These are phyloP conservation scores for Auricularia sp. DNA, from an alignment of 768 basidiomycete species.

Conservation along the genomic window DNA sequence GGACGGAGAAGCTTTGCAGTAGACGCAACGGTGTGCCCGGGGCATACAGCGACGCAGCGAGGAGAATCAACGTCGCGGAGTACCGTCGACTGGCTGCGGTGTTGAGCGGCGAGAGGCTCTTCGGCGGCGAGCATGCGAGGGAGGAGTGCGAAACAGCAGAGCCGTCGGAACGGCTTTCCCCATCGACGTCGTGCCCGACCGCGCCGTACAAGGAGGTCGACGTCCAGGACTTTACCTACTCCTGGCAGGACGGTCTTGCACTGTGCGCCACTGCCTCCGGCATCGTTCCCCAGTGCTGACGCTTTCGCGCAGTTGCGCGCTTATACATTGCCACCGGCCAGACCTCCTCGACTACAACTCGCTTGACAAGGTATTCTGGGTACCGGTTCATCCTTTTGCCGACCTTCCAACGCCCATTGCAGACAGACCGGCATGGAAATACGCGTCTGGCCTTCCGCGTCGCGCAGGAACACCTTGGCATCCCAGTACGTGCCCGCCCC, in stretches of 20 bases:
- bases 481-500: constrained; percentile 41
- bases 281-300: neutral
- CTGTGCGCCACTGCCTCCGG: constrained; percentile 45
- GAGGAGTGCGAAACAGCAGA: too few relatives aligned
- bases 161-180: too few relatives aligned
- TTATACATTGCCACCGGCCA: constrained; percentile 95
- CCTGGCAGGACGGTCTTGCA: constrained; percentile 93
- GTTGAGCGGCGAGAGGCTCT: too few relatives aligned
- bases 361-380: constrained; percentile 59
- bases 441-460: constrained; percentile 81
- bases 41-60: too few relatives aligned
- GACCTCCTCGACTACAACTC: constrained; percentile 86
- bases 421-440: constrained; percentile 74
- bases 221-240: constrained; percentile 85
- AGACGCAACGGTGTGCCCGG: too few relatives aligned
- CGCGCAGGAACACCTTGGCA: constrained; percentile 80
- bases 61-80: too few relatives aligned
- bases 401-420: constrained; percentile 9
- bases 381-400: neutral
- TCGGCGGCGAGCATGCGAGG: too few relatives aligned
- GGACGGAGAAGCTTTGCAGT: too few relatives aligned
- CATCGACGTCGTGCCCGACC: too few relatives aligned
- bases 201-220: constrained; percentile 83
- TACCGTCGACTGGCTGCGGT: too few relatives aligned
- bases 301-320: constrained; percentile 60